Percentiles rank a stretch among this genome's conserved stretches.
These are phyloP conservation scores for Fusarium continuum DNA, from an alignment of 2,329 filamentous ascomycete genomes.

Conservation along the genomic window DNA sequence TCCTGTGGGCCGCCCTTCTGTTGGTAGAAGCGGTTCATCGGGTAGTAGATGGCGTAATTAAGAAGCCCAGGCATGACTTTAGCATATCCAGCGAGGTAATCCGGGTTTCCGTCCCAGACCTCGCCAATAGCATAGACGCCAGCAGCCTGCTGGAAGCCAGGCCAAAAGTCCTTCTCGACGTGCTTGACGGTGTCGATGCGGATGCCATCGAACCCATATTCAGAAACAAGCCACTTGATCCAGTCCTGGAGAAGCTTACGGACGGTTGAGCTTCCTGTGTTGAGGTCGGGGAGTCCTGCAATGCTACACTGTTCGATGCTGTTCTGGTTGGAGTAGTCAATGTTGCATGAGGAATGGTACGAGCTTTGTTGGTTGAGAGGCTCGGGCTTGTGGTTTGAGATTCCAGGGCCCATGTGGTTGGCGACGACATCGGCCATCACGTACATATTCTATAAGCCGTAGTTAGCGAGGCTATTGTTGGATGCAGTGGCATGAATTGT, in stretches of 20 bases:
- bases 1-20: conserved; percentile 51
- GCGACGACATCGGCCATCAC: conserved; percentile 70
- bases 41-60: conserved; percentile 65
- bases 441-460: conserved; percentile 49
- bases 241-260: conserved; percentile 64
- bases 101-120: conserved; percentile 63
- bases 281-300: conserved; percentile 64
- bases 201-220: conserved; percentile 70
- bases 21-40: conserved; percentile 52
- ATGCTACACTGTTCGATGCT: conserved; percentile 26
- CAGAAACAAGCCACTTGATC: conserved; percentile 65
- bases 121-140: conserved; percentile 70
- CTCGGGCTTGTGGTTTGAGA: conserved; percentile 54
- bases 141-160: conserved; percentile 60
- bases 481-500: no score
- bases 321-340: conserved; percentile 26
- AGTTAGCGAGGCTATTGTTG: neutral
- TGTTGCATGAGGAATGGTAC: conserved; percentile 15
- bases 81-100: conserved; percentile 63
- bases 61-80: conserved; percentile 65
- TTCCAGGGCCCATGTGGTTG: conserved; percentile 64
- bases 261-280: conserved; percentile 62
- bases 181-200: conserved; percentile 71
- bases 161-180: conserved; percentile 67
- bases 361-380: conserved; percentile 57